Evolutionary conservation across 169 alveolate genomes (phyloP).

Genomic region (Plasmodium coatneyi): DNA sequence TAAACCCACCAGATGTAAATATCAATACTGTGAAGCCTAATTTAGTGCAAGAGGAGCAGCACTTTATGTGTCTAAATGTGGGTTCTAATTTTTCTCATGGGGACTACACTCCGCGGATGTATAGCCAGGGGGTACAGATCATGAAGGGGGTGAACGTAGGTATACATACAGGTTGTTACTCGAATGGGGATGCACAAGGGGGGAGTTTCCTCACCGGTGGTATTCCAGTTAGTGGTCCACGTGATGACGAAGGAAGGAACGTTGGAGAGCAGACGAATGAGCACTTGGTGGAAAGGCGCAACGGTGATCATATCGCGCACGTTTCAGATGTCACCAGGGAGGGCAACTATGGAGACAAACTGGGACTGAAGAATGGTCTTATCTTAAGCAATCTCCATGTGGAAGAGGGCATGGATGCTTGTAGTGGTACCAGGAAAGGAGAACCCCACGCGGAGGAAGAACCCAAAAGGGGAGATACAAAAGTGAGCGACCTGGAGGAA

Average conservation of each 20-base stretch:
- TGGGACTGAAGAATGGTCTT: background rate
- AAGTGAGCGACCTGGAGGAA: background rate
- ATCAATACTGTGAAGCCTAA: slow-evolving; percentile 17
- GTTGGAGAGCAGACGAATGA: background rate
- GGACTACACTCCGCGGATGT: background rate
- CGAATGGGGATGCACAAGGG: background rate
- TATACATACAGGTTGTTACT: background rate
- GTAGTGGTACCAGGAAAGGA: background rate
- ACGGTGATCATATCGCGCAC: background rate
- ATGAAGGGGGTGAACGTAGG: background rate
- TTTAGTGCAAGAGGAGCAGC: slow-evolving; percentile 43
- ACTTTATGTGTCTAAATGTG: background rate
- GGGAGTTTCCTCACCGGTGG: background rate
- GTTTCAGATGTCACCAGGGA: background rate
- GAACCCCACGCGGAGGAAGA: background rate
- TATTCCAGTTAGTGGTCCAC: background rate
- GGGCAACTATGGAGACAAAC: background rate
- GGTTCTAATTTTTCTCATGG: slow-evolving; percentile 10
- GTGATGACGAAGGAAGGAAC: background rate
- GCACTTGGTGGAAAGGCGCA: background rate
- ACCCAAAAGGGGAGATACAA: background rate
- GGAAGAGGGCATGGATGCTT: background rate
- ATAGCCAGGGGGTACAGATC: background rate
- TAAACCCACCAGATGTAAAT: background rate
- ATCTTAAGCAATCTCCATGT: background rate